Evolutionary conservation across 352 stramenopile species (phyloP), one percentile per base, ranked within the genome.

Genomic region (Globisporangium paddicum): DNA sequence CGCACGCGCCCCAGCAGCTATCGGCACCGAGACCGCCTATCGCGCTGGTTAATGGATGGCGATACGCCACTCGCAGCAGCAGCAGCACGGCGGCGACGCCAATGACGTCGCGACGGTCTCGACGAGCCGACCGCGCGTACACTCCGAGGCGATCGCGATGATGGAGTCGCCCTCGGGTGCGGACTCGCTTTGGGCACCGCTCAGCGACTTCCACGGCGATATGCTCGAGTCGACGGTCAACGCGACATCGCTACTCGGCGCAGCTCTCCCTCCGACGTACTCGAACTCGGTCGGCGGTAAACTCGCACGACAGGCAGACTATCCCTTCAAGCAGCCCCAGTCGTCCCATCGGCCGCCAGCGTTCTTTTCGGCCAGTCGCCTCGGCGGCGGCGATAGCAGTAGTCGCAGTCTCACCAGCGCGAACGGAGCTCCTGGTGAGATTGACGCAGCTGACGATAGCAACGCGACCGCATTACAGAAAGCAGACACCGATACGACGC

Each of bases 131-230:
- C 19, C 28, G 13, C 44, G 58, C 49, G 44, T n/a, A 21, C 49
- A 59, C n/a, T 64, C 58, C 13, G 57, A 63, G 8, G 40, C 42
- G 28, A 64, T 58, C 23, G 49, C 51, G 10, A 64, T 64, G 34
- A 64, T 64, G 58, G 58, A 64, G 40, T 50, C 37, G 21, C 32
- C 55, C 48, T 25, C 47, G 28, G 57, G 19, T 30, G 41, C 19
- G 6, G 32, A 62, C 40, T 62, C 55, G 30, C 35, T 49, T 5
- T 62, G 55, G 55, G 34, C 35, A 5, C 55, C 55, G 16, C 28
- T 62, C 55, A 47, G 45, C 34, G 54, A 60, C 41, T 60, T 60
- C 42, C 41, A 52, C n/a, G 34, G 54, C 14, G 54, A 53, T 14
- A 26, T 49, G 40, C 48, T 63, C 26, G 47, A 63, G 28, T 64